Evolutionary conservation across 306 rosid genomes (phyloP).

Genomic region (Glycyrrhiza uralensis): DNA sequence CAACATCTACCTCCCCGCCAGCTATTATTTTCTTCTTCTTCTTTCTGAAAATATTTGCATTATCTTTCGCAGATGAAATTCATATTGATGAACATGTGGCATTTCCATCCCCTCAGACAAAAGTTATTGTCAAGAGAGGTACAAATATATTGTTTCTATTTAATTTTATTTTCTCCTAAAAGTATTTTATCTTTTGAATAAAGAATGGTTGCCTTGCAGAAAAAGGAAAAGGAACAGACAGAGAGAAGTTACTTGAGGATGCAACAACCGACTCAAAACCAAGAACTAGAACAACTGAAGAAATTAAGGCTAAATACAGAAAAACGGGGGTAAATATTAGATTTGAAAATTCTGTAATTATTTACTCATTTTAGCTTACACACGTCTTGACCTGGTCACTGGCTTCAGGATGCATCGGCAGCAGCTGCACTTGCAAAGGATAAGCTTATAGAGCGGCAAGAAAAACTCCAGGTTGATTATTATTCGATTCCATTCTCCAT

Average conservation of each 20-base stretch:
- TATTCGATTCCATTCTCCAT: constrained; percentile 20
- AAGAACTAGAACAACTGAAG: constrained; percentile 68
- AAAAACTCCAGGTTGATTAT: constrained; percentile 72
- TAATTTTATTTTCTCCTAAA: constrained; percentile 15
- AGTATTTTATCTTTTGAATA: constrained; percentile 13
- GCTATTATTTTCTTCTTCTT: background rate
- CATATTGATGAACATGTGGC: constrained; percentile 52
- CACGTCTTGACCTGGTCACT: constrained; percentile 23
- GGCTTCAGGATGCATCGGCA: constrained; percentile 64
- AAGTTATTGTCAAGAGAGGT: constrained; percentile 57
- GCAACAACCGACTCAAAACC: constrained; percentile 47
- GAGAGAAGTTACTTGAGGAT: constrained; percentile 55
- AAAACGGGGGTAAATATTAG: constrained; percentile 46
- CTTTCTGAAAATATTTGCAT: constrained; percentile 22
- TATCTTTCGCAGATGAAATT: constrained; percentile 62
- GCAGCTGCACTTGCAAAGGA: constrained; percentile 79
- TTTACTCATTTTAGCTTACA: constrained; percentile 18
- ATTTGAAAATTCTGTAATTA: constrained; percentile 18
- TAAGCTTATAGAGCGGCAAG: constrained; percentile 68
- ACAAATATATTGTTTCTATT: constrained; percentile 17
- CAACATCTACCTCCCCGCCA: constrained; percentile 7
- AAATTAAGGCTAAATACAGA: constrained; percentile 85
- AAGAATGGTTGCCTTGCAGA: constrained; percentile 40
- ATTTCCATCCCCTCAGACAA: constrained; percentile 34
- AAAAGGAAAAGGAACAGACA: constrained; percentile 53